Evolutionary conservation across 2,329 filamentous ascomycete genomes (phyloP).

Genomic region (Claviceps humidiphila): DNA sequence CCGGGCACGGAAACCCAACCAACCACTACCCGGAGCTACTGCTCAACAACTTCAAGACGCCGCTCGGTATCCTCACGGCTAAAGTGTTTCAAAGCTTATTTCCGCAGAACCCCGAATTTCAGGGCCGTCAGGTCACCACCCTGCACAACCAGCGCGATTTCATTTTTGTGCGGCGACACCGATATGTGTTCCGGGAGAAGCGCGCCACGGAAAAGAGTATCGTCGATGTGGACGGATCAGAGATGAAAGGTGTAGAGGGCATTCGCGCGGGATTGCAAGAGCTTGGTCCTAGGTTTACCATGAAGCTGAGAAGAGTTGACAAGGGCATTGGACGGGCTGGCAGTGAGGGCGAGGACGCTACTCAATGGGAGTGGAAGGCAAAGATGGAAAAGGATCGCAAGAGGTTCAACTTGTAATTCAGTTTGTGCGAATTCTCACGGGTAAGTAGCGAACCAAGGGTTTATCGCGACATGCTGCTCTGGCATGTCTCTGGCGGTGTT

Average conservation of each 20-base stretch:
- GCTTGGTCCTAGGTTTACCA: slow-evolving; percentile 57
- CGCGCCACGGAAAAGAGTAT: slow-evolving; percentile 76
- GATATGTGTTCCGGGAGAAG: slow-evolving; percentile 90
- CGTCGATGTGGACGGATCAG: slow-evolving; percentile 65
- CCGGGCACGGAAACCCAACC: slow-evolving; percentile 78
- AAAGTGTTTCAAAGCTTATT: slow-evolving; percentile 53
- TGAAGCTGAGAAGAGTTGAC: slow-evolving; percentile 84
- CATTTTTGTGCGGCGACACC: slow-evolving; percentile 80
- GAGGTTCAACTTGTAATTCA: slow-evolving; percentile 68
- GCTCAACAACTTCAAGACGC: slow-evolving; percentile 90
- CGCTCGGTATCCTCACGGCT: slow-evolving; percentile 76
- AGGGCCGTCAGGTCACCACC: slow-evolving; percentile 80
- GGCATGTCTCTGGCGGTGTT: too few species aligned
- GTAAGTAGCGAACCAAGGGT: too few species aligned
- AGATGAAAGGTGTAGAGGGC: slow-evolving; percentile 71
- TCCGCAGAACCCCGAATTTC: slow-evolving; percentile 68
- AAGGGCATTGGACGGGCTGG: slow-evolving; percentile 66
- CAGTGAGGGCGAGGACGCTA: slow-evolving; percentile 56
- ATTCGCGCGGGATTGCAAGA: slow-evolving; percentile 85
- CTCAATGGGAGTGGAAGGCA: slow-evolving; percentile 95
- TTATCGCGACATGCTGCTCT: too few species aligned
- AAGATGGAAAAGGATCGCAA: slow-evolving; percentile 90
- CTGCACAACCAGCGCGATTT: slow-evolving; percentile 93
- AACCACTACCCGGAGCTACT: slow-evolving; percentile 83
- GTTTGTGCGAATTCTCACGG: not conserved